Evolutionary conservation across 306 rosid species (phyloP), one percentile per base, ranked within the genome.

Genomic region (Rosa persica): DNA sequence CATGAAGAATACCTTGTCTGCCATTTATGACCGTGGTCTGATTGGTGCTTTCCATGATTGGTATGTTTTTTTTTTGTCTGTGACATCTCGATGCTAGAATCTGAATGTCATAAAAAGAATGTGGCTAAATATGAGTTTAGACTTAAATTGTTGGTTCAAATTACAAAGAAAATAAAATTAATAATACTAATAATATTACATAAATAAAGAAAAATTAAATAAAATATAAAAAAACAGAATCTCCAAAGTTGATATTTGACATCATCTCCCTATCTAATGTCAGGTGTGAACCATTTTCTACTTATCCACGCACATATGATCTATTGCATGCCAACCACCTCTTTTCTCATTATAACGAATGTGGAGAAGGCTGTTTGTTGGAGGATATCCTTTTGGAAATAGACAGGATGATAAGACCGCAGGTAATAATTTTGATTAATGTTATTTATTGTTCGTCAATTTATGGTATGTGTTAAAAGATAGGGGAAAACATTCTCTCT

Each of bases 261-360:
- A 72, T 57, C 86, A 89, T 71, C 81, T 70, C 40, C 60, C n/a
- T 82, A 42, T 46, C 72, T 70, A 36, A 71, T 69, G 39, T 85
- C 78, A 95, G 98, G 98, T 92, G 98, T 40, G 98, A 92, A 78
- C 84, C 98, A 44, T 92, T 95, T 85, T 95, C 98, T 75, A 92
- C 93, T 60, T 95, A 95, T 85, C 99, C 99, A 69, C 87, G 98
- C 17, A 86, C 98, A 12, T 95, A 92, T 10, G 96, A 94, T 88
- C 84, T 92, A 71, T 78, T 95, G 89, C 99, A 95, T 70, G 96
- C 93, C 64, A 81, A 87, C 80, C 84, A 76, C 82, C 93, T 93
- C 76, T 91, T 91, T 75, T 88, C 99, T 64, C 89, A 88, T 74
- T 91, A 95, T 83, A 84, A 86, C 84, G 85, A 62, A 70, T 72